These are phyloP conservation scores for Xylaria digitata DNA, from an alignment of 2,329 filamentous ascomycete species.

Conservation along the genomic window DNA sequence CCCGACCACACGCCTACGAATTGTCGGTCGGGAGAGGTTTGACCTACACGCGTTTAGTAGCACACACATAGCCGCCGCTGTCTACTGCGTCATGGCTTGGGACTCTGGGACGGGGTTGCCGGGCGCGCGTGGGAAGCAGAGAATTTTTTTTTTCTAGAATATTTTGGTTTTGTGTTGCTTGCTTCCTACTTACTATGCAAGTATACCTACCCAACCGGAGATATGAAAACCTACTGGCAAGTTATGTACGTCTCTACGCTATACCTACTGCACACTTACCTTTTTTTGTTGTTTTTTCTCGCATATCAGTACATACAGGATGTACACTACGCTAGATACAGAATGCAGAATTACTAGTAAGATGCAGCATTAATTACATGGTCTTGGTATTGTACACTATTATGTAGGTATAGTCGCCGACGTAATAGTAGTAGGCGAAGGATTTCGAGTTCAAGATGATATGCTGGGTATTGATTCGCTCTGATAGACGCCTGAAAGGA, in stretches of 20 bases:
- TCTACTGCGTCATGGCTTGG: conserved; percentile 11
- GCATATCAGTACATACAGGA: background rate
- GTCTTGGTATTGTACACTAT: background rate
- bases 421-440: conserved; percentile 2
- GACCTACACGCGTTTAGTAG: background rate
- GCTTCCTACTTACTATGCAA: background rate
- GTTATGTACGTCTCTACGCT: background rate
- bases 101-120: conserved; percentile 33
- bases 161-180: conserved; percentile 7
- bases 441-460: background rate
- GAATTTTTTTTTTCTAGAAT: conserved; percentile 20
- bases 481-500: conserved; percentile 14
- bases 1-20: conserved; percentile 17
- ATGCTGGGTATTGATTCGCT: conserved; percentile 14
- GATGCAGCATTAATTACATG: background rate
- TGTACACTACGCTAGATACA: too few species aligned
- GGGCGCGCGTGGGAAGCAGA: conserved; percentile 20
- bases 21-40: background rate
- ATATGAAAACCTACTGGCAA: too few species aligned
- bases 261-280: background rate
- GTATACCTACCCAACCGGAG: background rate
- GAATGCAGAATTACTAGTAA: background rate
- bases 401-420: background rate
- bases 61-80: conserved; percentile 4
- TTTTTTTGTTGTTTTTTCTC: background rate